Percentiles rank a stretch among this genome's conserved stretches.
Conservation (phyloP, 164 flowering plant species). For the Magnolia sinica region DNA sequence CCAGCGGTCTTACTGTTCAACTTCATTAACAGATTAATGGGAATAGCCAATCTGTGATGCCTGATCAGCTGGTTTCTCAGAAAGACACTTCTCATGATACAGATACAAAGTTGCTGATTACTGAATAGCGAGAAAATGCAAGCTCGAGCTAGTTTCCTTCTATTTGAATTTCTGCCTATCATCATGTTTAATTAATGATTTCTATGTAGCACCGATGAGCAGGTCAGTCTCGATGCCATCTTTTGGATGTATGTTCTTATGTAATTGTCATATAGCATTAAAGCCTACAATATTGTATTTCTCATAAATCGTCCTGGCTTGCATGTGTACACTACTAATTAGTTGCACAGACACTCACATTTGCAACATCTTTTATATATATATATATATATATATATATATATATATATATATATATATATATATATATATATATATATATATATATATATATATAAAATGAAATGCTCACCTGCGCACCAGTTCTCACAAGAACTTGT, state of each 20-base stretch:
- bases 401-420: no score
- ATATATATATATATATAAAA: no score
- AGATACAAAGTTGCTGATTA: conserved; percentile 20
- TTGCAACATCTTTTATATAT: no score
- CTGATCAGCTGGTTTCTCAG: conserved; percentile 28
- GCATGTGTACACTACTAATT: no score
- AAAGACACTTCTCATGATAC: conserved; percentile 22
- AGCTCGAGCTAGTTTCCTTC: conserved; percentile 8
- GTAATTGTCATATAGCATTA: background rate
- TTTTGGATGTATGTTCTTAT: conserved; percentile 3
- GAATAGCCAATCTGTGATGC: conserved; percentile 23
- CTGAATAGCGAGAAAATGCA: conserved; percentile 14
- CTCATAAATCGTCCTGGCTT: no score
- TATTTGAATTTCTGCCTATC: conserved; percentile 9
- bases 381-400: no score
- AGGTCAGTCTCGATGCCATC: conserved; percentile 18
- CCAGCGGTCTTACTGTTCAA: conserved; percentile 6
- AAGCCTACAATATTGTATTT: background rate
- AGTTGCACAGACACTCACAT: no score
- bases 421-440: no score
- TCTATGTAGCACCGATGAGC: conserved; percentile 5
- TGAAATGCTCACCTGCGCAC: no score
- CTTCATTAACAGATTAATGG: conserved; percentile 31
- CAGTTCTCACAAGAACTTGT: no score
- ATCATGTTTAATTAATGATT: conserved; percentile 16